A percentile compares a stretch with the other conserved stretches of the same genome.
phyloP scores from a whole-genome alignment of 2,329 filamentous ascomycete species.

The Hirsutella thompsonii region DNA sequence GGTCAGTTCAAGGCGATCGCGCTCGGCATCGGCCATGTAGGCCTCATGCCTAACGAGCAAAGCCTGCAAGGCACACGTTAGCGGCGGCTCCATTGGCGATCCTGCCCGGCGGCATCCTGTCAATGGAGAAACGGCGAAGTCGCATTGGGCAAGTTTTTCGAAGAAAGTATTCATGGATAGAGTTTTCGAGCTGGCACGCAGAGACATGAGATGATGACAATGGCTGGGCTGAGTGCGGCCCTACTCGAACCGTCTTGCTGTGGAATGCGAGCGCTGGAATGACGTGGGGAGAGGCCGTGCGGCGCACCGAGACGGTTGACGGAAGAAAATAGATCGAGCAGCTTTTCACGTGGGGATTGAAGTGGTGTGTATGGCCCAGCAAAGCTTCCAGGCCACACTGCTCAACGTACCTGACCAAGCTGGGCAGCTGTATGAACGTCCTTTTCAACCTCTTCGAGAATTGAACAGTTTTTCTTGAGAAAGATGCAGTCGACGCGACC shows the following conservation, averaged over 20 bases:
- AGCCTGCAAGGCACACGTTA: conserved; percentile 70
- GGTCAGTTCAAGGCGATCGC: conserved; percentile 63
- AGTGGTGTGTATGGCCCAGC: not conserved
- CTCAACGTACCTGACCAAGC: conserved; percentile 80
- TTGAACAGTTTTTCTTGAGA: conserved; percentile 65
- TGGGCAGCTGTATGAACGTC: conserved; percentile 78
- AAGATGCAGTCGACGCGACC: conserved; percentile 67
- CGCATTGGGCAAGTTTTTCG: too few species aligned
- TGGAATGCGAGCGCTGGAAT: not conserved
- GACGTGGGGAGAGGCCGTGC: not conserved
- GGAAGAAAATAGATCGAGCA: not conserved
- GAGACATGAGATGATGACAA: not conserved
- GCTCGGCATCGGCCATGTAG: conserved; percentile 86
- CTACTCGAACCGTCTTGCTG: conserved; percentile 1
- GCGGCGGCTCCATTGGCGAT: conserved; percentile 30
- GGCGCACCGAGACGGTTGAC: not conserved
- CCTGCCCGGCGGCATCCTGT: not conserved
- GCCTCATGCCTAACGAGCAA: conserved; percentile 84
- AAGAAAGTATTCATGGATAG: too few species aligned
- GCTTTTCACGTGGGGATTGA: not conserved
- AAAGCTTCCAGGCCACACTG: too few species aligned
- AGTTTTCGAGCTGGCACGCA: too few species aligned
- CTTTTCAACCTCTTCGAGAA: conserved; percentile 71
- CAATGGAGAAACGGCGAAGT: not conserved
- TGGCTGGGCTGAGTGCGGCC: not conserved